These are phyloP conservation scores for Komagataella pastoris DNA, from an alignment of 805 yeast species.

Conservation along the genomic window DNA sequence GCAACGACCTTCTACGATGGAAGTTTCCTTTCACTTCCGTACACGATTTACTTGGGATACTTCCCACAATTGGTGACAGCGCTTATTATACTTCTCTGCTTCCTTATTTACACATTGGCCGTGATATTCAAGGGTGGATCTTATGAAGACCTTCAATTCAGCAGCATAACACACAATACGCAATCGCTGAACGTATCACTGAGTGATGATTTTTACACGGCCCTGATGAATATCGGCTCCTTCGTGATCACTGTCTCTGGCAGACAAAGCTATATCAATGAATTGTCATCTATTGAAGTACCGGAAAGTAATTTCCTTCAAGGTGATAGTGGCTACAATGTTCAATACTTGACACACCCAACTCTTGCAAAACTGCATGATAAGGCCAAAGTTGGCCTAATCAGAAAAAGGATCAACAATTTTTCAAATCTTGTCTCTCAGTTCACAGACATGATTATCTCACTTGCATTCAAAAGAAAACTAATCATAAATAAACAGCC, in stretches of 20 bases:
- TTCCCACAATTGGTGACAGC: slow-evolving; percentile 53
- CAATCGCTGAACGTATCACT: slow-evolving; percentile 25
- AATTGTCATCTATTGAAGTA: slow-evolving; percentile 32
- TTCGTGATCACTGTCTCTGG: slow-evolving; percentile 58
- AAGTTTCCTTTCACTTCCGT: slow-evolving; percentile 34
- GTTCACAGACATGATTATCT: not conserved
- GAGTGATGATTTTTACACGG: slow-evolving; percentile 55
- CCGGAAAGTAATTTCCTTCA: slow-evolving; percentile 48
- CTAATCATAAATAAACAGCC: not conserved
- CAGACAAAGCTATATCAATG: slow-evolving; percentile 50
- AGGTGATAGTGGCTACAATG: not conserved
- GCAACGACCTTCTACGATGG: slow-evolving; percentile 23
- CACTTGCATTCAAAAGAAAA: slow-evolving; percentile 4
- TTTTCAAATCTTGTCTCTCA: not conserved
- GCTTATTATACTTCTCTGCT: slow-evolving; percentile 35
- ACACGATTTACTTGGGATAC: slow-evolving; percentile 42
- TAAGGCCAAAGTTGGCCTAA: slow-evolving; percentile 1
- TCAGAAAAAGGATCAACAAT: not conserved
- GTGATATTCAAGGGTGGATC: slow-evolving; percentile 38
- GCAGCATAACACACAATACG: slow-evolving; percentile 18
- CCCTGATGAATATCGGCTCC: slow-evolving; percentile 44
- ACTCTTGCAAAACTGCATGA: not conserved
- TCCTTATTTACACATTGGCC: slow-evolving; percentile 42
- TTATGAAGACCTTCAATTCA: slow-evolving; percentile 14
- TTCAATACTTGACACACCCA: not conserved